Percentiles rank a stretch among this genome's conserved stretches.
Conservation (phyloP, 306 rosid genomes). For the Trichosanthes cucumerina region DNA sequence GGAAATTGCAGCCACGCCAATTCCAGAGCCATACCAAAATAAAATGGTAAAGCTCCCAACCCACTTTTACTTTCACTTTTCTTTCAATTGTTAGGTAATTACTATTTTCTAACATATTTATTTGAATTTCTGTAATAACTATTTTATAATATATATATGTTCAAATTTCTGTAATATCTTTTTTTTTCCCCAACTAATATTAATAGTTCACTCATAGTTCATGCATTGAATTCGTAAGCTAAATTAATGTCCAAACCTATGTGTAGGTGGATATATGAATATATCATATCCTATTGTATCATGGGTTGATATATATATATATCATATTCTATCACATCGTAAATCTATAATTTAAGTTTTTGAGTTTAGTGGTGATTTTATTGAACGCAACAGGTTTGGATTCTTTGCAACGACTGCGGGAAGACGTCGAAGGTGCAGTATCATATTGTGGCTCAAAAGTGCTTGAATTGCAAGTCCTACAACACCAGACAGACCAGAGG, state of each 20-base stretch:
- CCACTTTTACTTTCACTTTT: not conserved
- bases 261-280: too few relatives aligned
- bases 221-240: too few relatives aligned
- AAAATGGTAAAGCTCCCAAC: constrained; percentile 32
- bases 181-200: too few relatives aligned
- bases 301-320: too few relatives aligned
- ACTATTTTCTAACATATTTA: not conserved
- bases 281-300: too few relatives aligned
- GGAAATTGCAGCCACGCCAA: constrained; percentile 74
- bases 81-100: not conserved
- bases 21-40: constrained; percentile 51
- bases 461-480: constrained; percentile 69
- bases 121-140: too few relatives aligned
- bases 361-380: too few relatives aligned
- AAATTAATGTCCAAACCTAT: too few relatives aligned
- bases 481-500: constrained; percentile 73
- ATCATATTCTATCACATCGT: too few relatives aligned
- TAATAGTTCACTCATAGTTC: too few relatives aligned
- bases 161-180: too few relatives aligned
- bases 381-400: constrained; percentile 43
- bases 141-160: not conserved
- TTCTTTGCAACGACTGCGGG: constrained; percentile 82
- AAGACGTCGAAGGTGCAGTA: constrained; percentile 46
- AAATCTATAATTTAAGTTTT: too few relatives aligned
- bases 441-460: constrained; percentile 73